These are phyloP conservation scores for Nigrograna mackinnonii DNA, from an alignment of 2,329 filamentous ascomycete genomes.

Conservation along the genomic window DNA sequence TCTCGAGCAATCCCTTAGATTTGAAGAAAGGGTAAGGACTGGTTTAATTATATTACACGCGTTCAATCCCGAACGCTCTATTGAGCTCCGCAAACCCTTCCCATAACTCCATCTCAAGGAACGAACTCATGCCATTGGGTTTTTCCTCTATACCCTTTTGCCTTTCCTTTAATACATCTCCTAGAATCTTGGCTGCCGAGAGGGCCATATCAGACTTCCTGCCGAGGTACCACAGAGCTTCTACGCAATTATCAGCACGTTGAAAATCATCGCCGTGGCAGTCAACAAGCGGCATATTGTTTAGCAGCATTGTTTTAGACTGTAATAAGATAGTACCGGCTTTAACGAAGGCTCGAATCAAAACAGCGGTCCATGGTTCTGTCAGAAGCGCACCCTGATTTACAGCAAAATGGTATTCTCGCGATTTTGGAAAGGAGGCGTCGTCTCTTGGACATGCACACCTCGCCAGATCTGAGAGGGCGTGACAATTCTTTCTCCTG, in stretches of 20 bases:
- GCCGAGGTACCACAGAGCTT: constrained; percentile 58
- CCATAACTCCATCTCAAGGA: constrained; percentile 29
- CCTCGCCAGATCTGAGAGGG: constrained; percentile 54
- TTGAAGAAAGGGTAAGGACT: too few species aligned
- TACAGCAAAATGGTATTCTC: constrained; percentile 57
- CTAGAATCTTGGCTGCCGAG: constrained; percentile 42
- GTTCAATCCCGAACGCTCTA: constrained; percentile 19
- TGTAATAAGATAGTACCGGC: constrained; percentile 48
- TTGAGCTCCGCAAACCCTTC: constrained; percentile 24
- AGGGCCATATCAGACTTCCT: constrained; percentile 59
- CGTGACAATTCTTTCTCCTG: constrained; percentile 48
- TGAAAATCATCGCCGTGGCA: constrained; percentile 32
- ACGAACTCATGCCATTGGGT: constrained; percentile 25
- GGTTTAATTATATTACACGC: constrained; percentile 11
- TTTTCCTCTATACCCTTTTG: constrained; percentile 23
- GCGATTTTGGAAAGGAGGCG: constrained; percentile 32
- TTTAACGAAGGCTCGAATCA: constrained; percentile 58
- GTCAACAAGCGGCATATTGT: constrained; percentile 5
- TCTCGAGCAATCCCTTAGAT: too few species aligned
- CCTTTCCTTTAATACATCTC: constrained; percentile 33
- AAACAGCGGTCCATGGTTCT: constrained; percentile 62
- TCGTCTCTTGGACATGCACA: constrained; percentile 45
- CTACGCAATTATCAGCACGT: constrained; percentile 54
- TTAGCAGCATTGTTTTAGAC: constrained; percentile 21
- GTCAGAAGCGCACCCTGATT: constrained; percentile 60